phyloP scores from a whole-genome alignment of 2,329 filamentous ascomycete genomes.

The Xylaria sp. region DNA sequence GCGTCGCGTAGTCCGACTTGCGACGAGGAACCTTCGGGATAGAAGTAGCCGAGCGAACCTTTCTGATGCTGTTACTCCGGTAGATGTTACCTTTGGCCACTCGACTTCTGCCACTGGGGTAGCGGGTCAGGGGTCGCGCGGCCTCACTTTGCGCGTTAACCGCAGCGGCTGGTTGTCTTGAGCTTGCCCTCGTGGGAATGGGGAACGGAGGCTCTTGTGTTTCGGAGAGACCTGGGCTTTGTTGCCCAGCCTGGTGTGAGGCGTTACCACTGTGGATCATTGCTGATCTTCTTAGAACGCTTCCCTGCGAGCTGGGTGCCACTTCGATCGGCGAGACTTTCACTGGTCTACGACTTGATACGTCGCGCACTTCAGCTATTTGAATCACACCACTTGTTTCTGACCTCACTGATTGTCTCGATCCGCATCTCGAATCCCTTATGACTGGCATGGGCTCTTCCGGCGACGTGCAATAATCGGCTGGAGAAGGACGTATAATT shows the following conservation, averaged over 20 bases:
- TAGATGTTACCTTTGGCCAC: slow-evolving; percentile 46
- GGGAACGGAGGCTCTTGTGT: slow-evolving; percentile 73
- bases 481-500: slow-evolving; percentile 40
- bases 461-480: slow-evolving; percentile 38
- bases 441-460: slow-evolving; percentile 33
- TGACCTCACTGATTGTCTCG: slow-evolving; percentile 34
- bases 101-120: slow-evolving; percentile 50
- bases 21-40: slow-evolving; percentile 54
- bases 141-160: slow-evolving; percentile 65
- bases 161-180: slow-evolving; percentile 63
- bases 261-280: slow-evolving; percentile 75
- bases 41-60: slow-evolving; percentile 76
- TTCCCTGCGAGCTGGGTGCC: slow-evolving; percentile 44
- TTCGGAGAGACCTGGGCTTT: slow-evolving; percentile 62
- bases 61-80: slow-evolving; percentile 63
- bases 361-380: slow-evolving; percentile 31
- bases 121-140: slow-evolving; percentile 66
- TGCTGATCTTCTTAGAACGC: slow-evolving; percentile 69
- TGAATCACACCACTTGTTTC: slow-evolving; percentile 45
- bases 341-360: slow-evolving; percentile 30
- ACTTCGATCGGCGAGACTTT: slow-evolving; percentile 31
- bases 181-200: slow-evolving; percentile 84
- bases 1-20: slow-evolving; percentile 54
- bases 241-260: slow-evolving; percentile 58
- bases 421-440: slow-evolving; percentile 24